Evolutionary conservation across 169 alveolate species (phyloP).

Genomic region (Plasmodium falciparum): DNA sequence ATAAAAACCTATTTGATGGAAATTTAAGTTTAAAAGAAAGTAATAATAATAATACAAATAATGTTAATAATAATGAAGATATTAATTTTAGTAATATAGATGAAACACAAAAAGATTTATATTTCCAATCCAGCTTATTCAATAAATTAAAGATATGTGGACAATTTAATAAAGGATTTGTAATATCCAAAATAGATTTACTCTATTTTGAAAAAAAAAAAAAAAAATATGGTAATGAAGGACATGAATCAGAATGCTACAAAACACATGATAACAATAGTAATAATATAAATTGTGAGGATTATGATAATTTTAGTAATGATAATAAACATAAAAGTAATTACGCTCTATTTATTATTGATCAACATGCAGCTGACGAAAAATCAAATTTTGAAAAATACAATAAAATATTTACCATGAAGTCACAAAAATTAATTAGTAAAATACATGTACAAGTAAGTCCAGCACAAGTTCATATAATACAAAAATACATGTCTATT

Average conservation of each 20-base stretch:
- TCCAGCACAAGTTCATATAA: slow-evolving; percentile 86
- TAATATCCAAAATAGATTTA: slow-evolving; percentile 88
- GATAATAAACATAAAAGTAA: slow-evolving; percentile 31
- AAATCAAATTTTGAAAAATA: slow-evolving; percentile 91
- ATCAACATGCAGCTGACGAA: slow-evolving; percentile 99
- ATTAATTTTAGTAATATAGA: slow-evolving; percentile 54
- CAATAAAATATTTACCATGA: slow-evolving; percentile 88
- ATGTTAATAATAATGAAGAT: slow-evolving; percentile 15
- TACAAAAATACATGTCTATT: slow-evolving; percentile 83
- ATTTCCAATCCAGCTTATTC: slow-evolving; percentile 83
- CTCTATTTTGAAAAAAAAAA: slow-evolving; percentile 11
- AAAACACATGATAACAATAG: too few species aligned
- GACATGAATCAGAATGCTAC: neutral
- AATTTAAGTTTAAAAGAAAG: slow-evolving; percentile 23
- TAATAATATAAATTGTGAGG: neutral
- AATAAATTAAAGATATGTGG: slow-evolving; percentile 86
- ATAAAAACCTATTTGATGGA: slow-evolving; percentile 34
- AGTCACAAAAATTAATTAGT: slow-evolving; percentile 90
- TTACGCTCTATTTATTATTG: slow-evolving; percentile 94
- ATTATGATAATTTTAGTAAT: neutral
- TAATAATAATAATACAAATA: neutral
- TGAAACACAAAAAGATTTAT: slow-evolving; percentile 46
- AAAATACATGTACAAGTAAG: slow-evolving; percentile 93
- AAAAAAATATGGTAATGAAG: neutral
- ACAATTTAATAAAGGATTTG: slow-evolving; percentile 98